A percentile compares a stretch with the other conserved stretches of the same genome.
phyloP scores from a whole-genome alignment of 1,284 basidiomycete species.

The Farysia itapuensis region DNA sequence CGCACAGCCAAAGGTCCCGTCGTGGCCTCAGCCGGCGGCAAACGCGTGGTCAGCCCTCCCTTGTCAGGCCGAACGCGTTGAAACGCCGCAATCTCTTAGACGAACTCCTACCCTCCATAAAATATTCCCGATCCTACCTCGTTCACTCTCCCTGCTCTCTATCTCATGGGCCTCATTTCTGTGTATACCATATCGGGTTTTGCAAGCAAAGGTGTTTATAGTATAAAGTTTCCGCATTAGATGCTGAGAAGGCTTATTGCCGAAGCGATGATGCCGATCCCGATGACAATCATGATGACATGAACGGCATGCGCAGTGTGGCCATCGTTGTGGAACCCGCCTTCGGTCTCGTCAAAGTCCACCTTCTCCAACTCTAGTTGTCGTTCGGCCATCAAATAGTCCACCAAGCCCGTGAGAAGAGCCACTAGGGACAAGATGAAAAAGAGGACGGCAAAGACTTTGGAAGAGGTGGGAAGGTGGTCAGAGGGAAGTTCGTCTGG shows the following conservation, averaged over 20 bases:
- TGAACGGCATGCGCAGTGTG: constrained; percentile 15
- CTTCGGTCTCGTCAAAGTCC: constrained; percentile 33
- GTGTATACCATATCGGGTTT: no score
- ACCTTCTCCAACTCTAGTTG: constrained; percentile 28
- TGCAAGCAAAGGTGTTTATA: background rate
- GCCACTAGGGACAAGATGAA: constrained; percentile 11
- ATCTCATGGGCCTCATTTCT: no score
- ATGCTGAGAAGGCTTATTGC: constrained; percentile 13
- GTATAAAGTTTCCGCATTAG: no score
- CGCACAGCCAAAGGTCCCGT: no score
- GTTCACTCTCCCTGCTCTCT: no score
- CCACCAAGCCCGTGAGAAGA: constrained; percentile 7
- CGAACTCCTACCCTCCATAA: no score
- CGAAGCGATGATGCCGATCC: constrained; percentile 12
- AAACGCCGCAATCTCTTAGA: no score
- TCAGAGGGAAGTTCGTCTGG: constrained; percentile 2
- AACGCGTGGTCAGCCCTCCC: no score
- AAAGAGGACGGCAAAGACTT: constrained; percentile 16
- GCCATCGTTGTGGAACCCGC: constrained; percentile 24
- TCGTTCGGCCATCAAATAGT: constrained; percentile 16
- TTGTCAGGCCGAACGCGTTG: no score
- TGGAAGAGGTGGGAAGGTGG: constrained; percentile 9
- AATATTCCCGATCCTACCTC: no score
- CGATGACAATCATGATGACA: constrained; percentile 15
- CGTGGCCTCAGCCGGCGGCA: no score